A percentile compares a stretch with the other conserved stretches of the same genome.
Conservation (phyloP, 495 filamentous ascomycete genomes). For the Xylaria grammica region DNA sequence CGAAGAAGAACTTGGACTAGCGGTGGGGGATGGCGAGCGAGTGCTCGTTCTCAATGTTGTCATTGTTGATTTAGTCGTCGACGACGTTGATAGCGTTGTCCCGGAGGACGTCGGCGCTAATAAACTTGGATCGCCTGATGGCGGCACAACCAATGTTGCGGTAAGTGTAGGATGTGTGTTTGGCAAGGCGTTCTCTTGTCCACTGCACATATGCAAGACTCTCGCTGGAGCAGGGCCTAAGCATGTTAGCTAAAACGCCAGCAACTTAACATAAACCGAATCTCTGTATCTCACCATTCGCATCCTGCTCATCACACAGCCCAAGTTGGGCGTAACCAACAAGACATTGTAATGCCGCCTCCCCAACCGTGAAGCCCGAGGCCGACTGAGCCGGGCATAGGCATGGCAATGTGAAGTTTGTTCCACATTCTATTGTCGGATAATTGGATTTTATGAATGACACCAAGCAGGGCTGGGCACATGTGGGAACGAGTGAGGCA, state of each 20-base stretch:
- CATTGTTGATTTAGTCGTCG: conserved; percentile 11
- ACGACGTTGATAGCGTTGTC: conserved; percentile 19
- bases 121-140: conserved; percentile 33
- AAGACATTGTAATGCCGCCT: conserved; percentile 69
- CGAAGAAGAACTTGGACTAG: conserved; percentile 21
- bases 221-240: conserved; percentile 40
- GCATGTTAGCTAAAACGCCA: conserved; percentile 28
- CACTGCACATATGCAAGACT: conserved; percentile 65
- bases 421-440: conserved; percentile 52
- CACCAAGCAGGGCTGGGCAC: conserved; percentile 65
- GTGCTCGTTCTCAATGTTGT: conserved; percentile 25
- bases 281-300: conserved; percentile 39
- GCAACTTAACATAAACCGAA: background rate
- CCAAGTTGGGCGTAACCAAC: conserved; percentile 51
- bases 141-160: conserved; percentile 56
- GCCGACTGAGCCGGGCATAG: conserved; percentile 64
- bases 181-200: conserved; percentile 54
- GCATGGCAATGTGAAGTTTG: conserved; percentile 60
- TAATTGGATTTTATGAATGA: conserved; percentile 68
- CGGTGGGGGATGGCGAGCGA: conserved; percentile 24
- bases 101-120: conserved; percentile 25
- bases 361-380: conserved; percentile 71
- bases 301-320: conserved; percentile 43
- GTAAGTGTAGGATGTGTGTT: conserved; percentile 66
- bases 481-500: conserved; percentile 61